These are phyloP conservation scores for Onygenales sp. DNA, from an alignment of 2,329 filamentous ascomycete species.

Conservation along the genomic window DNA sequence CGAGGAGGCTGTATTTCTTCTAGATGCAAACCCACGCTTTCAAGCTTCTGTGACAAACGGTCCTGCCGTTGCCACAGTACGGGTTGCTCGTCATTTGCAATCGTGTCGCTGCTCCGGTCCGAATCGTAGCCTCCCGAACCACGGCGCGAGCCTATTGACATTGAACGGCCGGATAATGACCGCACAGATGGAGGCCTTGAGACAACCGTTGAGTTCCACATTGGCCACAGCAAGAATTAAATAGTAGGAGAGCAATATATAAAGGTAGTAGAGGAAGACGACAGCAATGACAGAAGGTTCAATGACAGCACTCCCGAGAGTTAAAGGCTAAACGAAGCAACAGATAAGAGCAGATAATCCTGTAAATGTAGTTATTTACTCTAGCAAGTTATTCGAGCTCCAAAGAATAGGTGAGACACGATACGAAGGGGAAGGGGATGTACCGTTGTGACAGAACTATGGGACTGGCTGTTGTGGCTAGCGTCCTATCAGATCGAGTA, in stretches of 20 bases:
- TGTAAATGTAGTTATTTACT: background rate
- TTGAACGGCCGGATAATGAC: constrained; percentile 1
- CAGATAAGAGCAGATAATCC: background rate
- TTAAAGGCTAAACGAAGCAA: background rate
- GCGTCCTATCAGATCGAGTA: background rate
- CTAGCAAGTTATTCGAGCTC: background rate
- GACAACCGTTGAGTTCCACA: constrained; percentile 2
- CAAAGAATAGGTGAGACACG: background rate
- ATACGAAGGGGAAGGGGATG: background rate
- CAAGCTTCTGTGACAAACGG: constrained; percentile 3
- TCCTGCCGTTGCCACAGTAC: constrained; percentile 5
- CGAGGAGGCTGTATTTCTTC: constrained; percentile 1
- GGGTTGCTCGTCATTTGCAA: background rate
- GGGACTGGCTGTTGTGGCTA: background rate
- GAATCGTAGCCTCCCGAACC: constrained; percentile 2
- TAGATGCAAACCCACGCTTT: background rate
- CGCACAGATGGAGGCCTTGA: constrained; percentile 1
- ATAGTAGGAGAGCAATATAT: background rate
- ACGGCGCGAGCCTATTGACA: background rate
- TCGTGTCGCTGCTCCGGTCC: constrained; percentile 15
- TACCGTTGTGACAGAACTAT: background rate
- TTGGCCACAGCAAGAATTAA: background rate
- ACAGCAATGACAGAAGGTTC: background rate
- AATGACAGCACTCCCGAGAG: background rate
- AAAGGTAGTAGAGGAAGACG: background rate